Base-by-base conservation (phyloP, 2,329 filamentous ascomycete genomes). In the Fusarium pseudoanthophilum region DNA sequence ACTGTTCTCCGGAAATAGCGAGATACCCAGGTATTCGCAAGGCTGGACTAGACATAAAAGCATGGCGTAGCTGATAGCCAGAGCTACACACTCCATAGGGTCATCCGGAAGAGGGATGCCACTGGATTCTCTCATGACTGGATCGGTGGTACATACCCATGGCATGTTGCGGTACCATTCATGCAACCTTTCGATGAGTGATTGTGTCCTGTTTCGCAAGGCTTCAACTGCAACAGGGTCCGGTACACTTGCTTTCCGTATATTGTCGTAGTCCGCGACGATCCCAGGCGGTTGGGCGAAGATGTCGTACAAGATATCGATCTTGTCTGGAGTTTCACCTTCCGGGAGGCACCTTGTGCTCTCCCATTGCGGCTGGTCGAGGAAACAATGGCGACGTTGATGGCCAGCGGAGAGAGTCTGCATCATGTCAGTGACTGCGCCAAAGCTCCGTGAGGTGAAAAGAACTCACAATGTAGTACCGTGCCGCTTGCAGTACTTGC, bases 361-460 rank as follows among this genome's bases (percentile, higher is more conserved):
- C 20, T 45, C 57, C 69, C 69, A 71, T 53, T 71, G 69, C 18
- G 68, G 62, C 15, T 71, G 62, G 24, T 71, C 68, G 4, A 71
- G 63, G 30, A 71, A 71, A 5, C 58, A 63, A 13, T 40, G 53
- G 15, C 59, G 59, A 18, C 69, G 69, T n/a, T 68, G 69, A 30
- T 71, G 69, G 4, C 69, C 69, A 2, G 67, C 57, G 11, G 69
- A 71, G 28, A 71, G 68, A 24, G 58, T 71, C 69, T 71, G 4
- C 7, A 36, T 13, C 18, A 8, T 13, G 20, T 71, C 16, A 71
- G 28, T 4, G 8, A 8, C 11, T 11, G 2, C 0, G 3, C n/a
- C 13, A 11, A 18, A 4, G 2, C 7, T 13, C 7, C 5, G 2
- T 3, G 2, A 3, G 21, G 2, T 28, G 7, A 13, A 18, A 1